phyloP scores from a whole-genome alignment of 1,284 basidiomycete species.

The Trichosporon coremiiforme region DNA sequence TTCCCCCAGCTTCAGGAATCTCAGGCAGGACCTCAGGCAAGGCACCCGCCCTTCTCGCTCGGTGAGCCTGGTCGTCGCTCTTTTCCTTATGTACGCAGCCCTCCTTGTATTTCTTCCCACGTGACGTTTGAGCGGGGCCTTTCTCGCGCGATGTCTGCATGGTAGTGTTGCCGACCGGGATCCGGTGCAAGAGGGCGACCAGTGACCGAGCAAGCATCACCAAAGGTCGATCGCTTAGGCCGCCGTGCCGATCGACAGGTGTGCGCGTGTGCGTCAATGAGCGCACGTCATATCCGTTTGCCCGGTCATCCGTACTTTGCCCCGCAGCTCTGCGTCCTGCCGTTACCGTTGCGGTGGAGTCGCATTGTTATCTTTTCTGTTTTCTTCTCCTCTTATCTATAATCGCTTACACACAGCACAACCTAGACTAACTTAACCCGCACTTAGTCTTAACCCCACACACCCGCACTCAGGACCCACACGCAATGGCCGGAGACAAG shows the following conservation, averaged over 20 bases:
- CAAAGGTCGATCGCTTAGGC: constrained; percentile 2
- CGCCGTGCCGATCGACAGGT: constrained; percentile 3
- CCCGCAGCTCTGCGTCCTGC: background rate
- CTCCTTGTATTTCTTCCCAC: background rate
- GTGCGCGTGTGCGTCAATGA: background rate
- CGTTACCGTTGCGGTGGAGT: background rate
- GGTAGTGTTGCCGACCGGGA: background rate
- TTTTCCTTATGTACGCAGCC: constrained; percentile 1
- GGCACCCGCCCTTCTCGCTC: constrained; percentile 1
- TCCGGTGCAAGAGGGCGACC: background rate
- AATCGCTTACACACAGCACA: background rate
- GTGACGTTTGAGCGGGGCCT: background rate
- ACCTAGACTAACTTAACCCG: background rate
- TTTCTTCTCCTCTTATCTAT: background rate
- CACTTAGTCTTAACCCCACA: background rate
- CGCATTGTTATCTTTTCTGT: background rate
- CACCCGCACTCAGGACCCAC: background rate
- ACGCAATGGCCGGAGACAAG: constrained; percentile 10
- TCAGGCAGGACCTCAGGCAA: background rate
- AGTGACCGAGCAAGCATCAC: background rate
- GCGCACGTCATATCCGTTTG: constrained; percentile 13
- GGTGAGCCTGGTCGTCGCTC: background rate
- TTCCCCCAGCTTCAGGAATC: too few relatives aligned
- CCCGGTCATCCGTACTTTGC: background rate
- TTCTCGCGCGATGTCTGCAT: background rate